phyloP scores from a whole-genome alignment of 2,329 filamentous ascomycete species.

The Colletotrichum truncatum region DNA sequence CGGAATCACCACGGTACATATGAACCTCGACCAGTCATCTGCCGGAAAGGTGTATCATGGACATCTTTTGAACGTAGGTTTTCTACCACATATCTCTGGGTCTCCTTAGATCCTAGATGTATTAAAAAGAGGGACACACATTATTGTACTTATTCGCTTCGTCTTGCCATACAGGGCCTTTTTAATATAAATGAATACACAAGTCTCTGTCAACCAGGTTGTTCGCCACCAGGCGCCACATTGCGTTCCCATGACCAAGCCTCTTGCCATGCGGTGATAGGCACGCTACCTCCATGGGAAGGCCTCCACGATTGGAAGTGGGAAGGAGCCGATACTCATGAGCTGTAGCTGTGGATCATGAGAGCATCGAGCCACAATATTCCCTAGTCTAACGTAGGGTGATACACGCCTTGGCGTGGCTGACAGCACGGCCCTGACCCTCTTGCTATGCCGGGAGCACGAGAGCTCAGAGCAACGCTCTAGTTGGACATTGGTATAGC shows the following conservation, averaged over 20 bases:
- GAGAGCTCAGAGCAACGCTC: not conserved
- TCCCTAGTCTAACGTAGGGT: not conserved
- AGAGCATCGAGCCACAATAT: not conserved
- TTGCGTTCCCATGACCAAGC: slow-evolving; percentile 8
- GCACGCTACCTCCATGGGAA: not conserved
- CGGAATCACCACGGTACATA: slow-evolving; percentile 28
- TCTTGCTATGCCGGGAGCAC: not conserved
- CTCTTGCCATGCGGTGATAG: slow-evolving; percentile 25
- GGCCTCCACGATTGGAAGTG: not conserved
- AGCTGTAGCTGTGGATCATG: not conserved
- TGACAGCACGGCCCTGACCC: not conserved
- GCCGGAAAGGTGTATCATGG: slow-evolving; percentile 18
- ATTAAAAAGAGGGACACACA: slow-evolving; percentile 29
- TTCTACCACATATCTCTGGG: slow-evolving; percentile 34
- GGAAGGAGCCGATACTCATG: not conserved
- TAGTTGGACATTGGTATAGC: not conserved
- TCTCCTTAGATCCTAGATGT: slow-evolving; percentile 36
- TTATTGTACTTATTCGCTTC: slow-evolving; percentile 51
- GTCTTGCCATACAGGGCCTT: slow-evolving; percentile 45
- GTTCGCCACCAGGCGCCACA: slow-evolving; percentile 14
- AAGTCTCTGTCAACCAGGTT: not conserved
- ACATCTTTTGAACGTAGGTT: not conserved
- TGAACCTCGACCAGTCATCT: slow-evolving; percentile 19
- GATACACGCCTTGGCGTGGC: slow-evolving; percentile 1
- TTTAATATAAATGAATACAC: slow-evolving; percentile 15